Percentiles rank a stretch among this genome's conserved stretches.
These are phyloP conservation scores for Hymenoscyphus fructigenus DNA, from an alignment of 2,329 filamentous ascomycete species.

Conservation along the genomic window DNA sequence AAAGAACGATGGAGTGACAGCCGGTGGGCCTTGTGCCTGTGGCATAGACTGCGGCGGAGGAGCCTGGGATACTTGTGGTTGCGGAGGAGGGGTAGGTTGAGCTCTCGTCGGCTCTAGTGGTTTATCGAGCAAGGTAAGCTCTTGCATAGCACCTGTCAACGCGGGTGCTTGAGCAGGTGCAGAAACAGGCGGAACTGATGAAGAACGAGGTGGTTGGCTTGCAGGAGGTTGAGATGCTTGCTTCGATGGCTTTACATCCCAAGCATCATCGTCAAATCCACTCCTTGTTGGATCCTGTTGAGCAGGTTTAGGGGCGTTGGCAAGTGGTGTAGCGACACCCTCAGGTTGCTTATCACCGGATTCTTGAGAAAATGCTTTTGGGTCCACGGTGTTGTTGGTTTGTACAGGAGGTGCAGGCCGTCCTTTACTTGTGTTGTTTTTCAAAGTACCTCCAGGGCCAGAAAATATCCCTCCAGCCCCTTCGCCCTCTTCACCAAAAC, in stretches of 20 bases:
- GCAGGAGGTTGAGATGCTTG: conserved; percentile 43
- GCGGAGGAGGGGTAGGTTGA: conserved; percentile 36
- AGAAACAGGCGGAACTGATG: conserved; percentile 37
- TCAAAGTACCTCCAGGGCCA: conserved; percentile 83
- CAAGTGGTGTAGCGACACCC: conserved; percentile 48
- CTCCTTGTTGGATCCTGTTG: conserved; percentile 49
- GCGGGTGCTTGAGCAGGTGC: conserved; percentile 44
- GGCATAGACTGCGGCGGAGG: conserved; percentile 38
- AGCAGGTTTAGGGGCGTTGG: conserved; percentile 41
- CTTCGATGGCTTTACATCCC: conserved; percentile 87
- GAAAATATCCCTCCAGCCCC: conserved; percentile 77
- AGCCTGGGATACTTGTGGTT: conserved; percentile 25
- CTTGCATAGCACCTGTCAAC: conserved; percentile 69
- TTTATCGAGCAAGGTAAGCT: conserved; percentile 62
- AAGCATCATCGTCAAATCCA: conserved; percentile 95
- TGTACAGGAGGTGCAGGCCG: conserved; percentile 84
- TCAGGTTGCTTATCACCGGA: conserved; percentile 45
- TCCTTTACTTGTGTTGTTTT: conserved; percentile 92
- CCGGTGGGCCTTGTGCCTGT: conserved; percentile 42
- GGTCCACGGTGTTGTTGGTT: conserved; percentile 81
- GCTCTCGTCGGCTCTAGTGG: conserved; percentile 55
- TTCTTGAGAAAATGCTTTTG: conserved; percentile 75
- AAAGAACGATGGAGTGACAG: conserved; percentile 61
- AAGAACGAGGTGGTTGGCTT: conserved; percentile 41
- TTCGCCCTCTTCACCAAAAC: conserved; percentile 54